phyloP scores from a whole-genome alignment of 2,329 filamentous ascomycete genomes.

The Fusarium falciforme region DNA sequence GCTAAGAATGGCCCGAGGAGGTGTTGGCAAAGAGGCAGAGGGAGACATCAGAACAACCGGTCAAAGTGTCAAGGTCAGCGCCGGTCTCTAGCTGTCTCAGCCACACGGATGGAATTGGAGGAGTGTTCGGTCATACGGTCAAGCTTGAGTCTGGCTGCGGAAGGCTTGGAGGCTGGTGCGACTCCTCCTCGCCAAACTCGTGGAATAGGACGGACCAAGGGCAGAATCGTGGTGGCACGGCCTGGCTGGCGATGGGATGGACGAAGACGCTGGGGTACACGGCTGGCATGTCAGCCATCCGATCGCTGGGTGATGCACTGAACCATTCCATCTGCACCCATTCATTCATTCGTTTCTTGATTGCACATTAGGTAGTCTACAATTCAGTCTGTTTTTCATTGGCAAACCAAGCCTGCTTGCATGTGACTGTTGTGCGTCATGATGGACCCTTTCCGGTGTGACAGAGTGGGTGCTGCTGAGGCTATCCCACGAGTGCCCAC shows the following conservation, averaged over 20 bases:
- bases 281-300: slow-evolving; percentile 13
- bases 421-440: neutral
- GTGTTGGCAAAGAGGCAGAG: slow-evolving; percentile 7
- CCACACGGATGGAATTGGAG: slow-evolving; percentile 7
- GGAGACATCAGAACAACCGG: slow-evolving; percentile 6
- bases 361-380: slow-evolving; percentile 41
- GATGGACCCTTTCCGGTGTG: neutral
- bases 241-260: slow-evolving; percentile 1
- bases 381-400: slow-evolving; percentile 39
- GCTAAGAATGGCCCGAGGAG: slow-evolving; percentile 5
- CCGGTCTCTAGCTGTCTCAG: slow-evolving; percentile 17
- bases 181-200: neutral
- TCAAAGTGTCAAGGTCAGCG: slow-evolving; percentile 26
- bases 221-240: neutral
- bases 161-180: neutral
- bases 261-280: slow-evolving; percentile 5
- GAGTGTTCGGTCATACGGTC: slow-evolving; percentile 2
- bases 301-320: slow-evolving; percentile 4
- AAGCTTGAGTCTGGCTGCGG: neutral
- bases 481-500: too few species aligned
- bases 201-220: neutral
- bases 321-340: slow-evolving; percentile 15
- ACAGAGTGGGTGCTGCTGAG: neutral
- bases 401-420: neutral
- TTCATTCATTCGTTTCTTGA: slow-evolving; percentile 34